phyloP scores from a whole-genome alignment of 176 grass and related monocot genomes.

The Zea mays region DNA sequence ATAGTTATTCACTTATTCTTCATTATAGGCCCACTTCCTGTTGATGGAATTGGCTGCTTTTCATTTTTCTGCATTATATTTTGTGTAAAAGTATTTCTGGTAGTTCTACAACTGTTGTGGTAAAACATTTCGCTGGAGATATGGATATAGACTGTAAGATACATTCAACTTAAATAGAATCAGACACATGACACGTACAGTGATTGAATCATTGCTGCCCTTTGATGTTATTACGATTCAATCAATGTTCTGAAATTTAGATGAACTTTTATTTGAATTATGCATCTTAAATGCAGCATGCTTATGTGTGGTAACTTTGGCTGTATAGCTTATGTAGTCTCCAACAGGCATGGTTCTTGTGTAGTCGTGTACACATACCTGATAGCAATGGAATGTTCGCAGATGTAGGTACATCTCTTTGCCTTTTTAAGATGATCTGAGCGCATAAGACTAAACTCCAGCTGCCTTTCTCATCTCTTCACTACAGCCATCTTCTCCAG shows the following conservation, averaged over 20 bases:
- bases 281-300: background rate
- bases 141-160: background rate
- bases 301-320: background rate
- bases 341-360: background rate
- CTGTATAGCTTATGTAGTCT: background rate
- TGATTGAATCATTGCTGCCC: constrained; percentile 3
- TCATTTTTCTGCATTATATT: background rate
- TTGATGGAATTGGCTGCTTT: constrained; percentile 2
- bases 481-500: background rate
- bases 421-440: background rate
- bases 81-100: constrained; percentile 24
- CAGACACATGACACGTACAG: background rate
- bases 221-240: constrained; percentile 19
- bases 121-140: constrained; percentile 7
- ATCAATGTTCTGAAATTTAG: constrained; percentile 10
- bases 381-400: background rate
- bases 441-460: background rate
- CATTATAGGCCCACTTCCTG: background rate
- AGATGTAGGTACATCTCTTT: background rate
- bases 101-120: constrained; percentile 4
- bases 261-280: background rate
- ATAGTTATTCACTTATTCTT: constrained; percentile 75
- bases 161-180: background rate
- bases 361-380: background rate
- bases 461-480: background rate